Conservation (phyloP, 177 flowering plant species). For the Vitis hybrid region DNA sequence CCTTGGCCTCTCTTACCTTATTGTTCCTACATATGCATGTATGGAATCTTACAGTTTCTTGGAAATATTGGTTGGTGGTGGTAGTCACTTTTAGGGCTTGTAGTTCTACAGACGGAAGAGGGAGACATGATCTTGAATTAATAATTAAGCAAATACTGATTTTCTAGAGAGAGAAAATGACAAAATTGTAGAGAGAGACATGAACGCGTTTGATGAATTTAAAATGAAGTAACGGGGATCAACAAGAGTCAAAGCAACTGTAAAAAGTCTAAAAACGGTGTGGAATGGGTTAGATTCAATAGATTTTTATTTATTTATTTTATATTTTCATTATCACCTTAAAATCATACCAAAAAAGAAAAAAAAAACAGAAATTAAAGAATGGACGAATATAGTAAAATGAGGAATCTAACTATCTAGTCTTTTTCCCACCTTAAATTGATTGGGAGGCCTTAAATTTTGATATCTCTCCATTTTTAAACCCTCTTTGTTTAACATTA, state of each 20-base stretch:
- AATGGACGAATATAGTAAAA: too few relatives aligned
- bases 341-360: neutral
- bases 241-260: conserved; percentile 14
- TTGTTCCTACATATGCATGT: neutral
- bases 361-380: neutral
- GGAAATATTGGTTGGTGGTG: conserved; percentile 22
- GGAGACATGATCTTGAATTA: neutral
- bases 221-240: neutral
- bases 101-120: conserved; percentile 8
- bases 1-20: conserved; percentile 4
- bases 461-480: conserved; percentile 7
- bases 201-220: neutral
- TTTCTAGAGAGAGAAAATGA: conserved; percentile 3
- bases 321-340: neutral
- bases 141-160: neutral
- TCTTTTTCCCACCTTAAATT: conserved; percentile 2
- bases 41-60: conserved; percentile 35
- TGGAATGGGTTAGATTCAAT: neutral
- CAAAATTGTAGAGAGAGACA: neutral
- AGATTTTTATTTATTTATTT: neutral
- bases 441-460: conserved; percentile 13
- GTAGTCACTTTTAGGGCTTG: conserved; percentile 8
- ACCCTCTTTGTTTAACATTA: neutral
- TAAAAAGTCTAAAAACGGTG: neutral
- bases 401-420: too few relatives aligned